Base-by-base conservation (phyloP, 345 rosid species). In the Pugionium dolabratum region DNA sequence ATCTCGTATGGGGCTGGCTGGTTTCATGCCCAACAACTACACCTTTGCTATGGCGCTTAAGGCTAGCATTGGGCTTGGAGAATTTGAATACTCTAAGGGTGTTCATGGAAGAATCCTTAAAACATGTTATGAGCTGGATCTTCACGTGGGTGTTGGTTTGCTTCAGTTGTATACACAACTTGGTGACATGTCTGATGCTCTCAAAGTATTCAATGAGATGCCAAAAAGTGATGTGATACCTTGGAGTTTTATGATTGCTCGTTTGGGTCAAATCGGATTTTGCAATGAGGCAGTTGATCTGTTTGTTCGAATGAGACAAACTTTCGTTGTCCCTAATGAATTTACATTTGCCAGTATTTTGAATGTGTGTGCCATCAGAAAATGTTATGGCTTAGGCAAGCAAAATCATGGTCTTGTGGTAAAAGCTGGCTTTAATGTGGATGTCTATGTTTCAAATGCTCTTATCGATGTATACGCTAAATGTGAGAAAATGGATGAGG, bases 161-260 rank as follows among this genome's bases (percentile, higher is more conserved):
- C 97, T 90, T 72, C 93, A 94, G 55, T 67, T 94, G 48, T 90
- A 88, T 73, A 66, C 79, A 7, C 75, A 77, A 9, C 76, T 67
- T 25, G 84, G 82, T 33, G 71, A 83, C 51, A 63, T 79, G 75
- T 57, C 62, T 51, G 66, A 71, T 79, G 90, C 84, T 62, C 62
- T 71, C 8, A 69, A 25, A 61, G 79, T 86, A 31, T 94, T 94
- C 65, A 86, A 82, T 50, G 89, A 84, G 80, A 78, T 94, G 69
- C 93, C 92, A 25, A 85, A 83, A 62, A 71, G 65, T 44, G 83
- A 94, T 77, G 95, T 88, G 48, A 69, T 88, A 62, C 83, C 85
- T 44, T 94, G 99, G 96, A 94, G 97, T 74, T 89, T 88, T 73
- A 85, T 94, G 97, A 87, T 90, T 71, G 78, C 90, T 11, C 74